Conservation (phyloP, 2,329 filamentous ascomycete genomes). For the Fusarium subglutinans region DNA sequence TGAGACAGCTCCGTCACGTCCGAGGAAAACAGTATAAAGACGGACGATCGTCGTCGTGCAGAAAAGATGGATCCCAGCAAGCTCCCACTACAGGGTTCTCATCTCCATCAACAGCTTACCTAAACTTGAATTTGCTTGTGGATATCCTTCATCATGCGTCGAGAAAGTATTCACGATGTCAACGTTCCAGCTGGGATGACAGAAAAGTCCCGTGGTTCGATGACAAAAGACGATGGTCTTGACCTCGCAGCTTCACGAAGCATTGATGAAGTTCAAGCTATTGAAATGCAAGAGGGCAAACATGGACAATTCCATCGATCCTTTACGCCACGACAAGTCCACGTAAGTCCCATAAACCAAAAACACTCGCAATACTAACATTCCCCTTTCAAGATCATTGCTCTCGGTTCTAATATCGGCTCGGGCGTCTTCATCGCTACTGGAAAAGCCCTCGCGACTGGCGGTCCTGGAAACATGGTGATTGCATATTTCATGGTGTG, state of each 20-base stretch:
- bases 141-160: conserved; percentile 5
- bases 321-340: conserved; percentile 32
- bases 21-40: conserved; percentile 6
- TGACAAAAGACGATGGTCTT: conserved; percentile 14
- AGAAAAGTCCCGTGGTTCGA: conserved; percentile 12
- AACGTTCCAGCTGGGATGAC: not conserved
- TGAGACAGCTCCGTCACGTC: not conserved
- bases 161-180: conserved; percentile 17
- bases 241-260: conserved; percentile 3
- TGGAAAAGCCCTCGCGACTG: conserved; percentile 27
- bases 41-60: not conserved
- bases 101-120: not conserved
- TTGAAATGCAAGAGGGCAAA: conserved; percentile 14
- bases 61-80: not conserved
- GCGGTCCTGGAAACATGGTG: conserved; percentile 33
- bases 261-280: conserved; percentile 6
- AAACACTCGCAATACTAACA: not conserved
- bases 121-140: not conserved
- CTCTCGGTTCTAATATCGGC: conserved; percentile 31
- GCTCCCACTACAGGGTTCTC: not conserved
- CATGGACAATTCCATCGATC: conserved; percentile 34
- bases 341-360: conserved; percentile 5
- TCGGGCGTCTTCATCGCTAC: conserved; percentile 33
- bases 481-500: conserved; percentile 31
- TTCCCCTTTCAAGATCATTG: conserved; percentile 8